These are phyloP conservation scores for Cryptosporidium sp. DNA, from an alignment of 169 alveolate species.

Conservation along the genomic window DNA sequence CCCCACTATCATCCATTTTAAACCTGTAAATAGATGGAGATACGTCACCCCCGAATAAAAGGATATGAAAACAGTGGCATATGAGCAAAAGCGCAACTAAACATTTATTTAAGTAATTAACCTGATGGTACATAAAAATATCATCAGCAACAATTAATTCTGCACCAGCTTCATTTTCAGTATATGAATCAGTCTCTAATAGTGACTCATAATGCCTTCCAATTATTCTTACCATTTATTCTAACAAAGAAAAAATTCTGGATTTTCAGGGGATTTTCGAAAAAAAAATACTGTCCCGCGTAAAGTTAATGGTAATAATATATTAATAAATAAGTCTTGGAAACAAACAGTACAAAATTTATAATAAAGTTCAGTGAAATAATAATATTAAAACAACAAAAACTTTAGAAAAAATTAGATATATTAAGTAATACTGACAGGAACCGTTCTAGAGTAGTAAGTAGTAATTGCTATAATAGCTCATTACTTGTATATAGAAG, in stretches of 20 bases:
- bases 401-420: too few relatives aligned
- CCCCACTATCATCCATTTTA: background rate
- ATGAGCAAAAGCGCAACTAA: background rate
- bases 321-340: too few relatives aligned
- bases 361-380: background rate
- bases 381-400: background rate
- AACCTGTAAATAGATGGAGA: slow-evolving; percentile 21
- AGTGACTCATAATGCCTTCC: background rate
- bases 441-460: too few relatives aligned
- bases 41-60: slow-evolving; percentile 7
- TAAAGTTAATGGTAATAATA: background rate
- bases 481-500: too few relatives aligned
- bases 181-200: background rate
- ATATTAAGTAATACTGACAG: too few relatives aligned
- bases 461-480: background rate
- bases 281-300: background rate
- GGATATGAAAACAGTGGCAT: background rate
- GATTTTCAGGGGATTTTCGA: background rate
- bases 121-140: slow-evolving; percentile 11
- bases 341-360: too few relatives aligned
- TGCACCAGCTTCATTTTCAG: background rate
- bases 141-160: background rate
- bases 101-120: slow-evolving; percentile 10
- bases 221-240: background rate
- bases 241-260: background rate